Percentiles rank a stretch among this genome's conserved stretches.
phyloP scores from a whole-genome alignment of 192 early-diverging fungal species.

The Entomortierella beljakovae region DNA sequence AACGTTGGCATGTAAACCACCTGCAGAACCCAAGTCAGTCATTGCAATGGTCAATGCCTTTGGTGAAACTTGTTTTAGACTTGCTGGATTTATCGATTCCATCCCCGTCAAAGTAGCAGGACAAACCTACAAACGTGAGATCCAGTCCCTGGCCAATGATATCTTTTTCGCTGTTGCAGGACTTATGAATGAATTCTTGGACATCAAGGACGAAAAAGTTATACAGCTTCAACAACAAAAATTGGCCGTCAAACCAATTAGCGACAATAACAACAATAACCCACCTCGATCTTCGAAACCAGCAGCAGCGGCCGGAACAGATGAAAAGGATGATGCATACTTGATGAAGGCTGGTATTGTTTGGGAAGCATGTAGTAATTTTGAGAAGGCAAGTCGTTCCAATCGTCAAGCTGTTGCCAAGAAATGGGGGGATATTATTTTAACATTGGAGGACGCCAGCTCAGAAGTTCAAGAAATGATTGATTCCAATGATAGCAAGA shows the following conservation, averaged over 20 bases:
- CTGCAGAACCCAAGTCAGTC: constrained; percentile 46
- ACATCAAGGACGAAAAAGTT: constrained; percentile 29
- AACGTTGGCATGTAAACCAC: constrained; percentile 56
- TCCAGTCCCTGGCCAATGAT: constrained; percentile 36
- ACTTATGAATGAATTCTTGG: constrained; percentile 53
- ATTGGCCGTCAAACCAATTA: not conserved
- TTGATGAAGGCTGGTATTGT: constrained; percentile 54
- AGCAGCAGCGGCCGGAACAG: not conserved
- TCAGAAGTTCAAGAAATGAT: constrained; percentile 54
- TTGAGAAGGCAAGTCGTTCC: constrained; percentile 51
- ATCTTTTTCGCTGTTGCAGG: constrained; percentile 49
- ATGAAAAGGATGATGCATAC: constrained; percentile 22
- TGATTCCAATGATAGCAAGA: constrained; percentile 42
- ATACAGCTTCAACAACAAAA: constrained; percentile 38
- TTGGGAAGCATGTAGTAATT: constrained; percentile 56
- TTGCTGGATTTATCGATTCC: constrained; percentile 55
- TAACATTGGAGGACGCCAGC: constrained; percentile 56
- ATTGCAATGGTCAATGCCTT: constrained; percentile 48
- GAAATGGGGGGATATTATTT: constrained; percentile 55
- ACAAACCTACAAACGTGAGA: constrained; percentile 47
- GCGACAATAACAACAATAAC: not conserved
- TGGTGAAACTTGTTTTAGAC: constrained; percentile 54
- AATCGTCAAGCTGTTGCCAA: constrained; percentile 52
- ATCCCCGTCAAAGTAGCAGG: constrained; percentile 52
- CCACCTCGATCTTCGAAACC: not conserved